Evolutionary conservation across 306 rosid species (phyloP).

Genomic region (Rosa lucieae): DNA sequence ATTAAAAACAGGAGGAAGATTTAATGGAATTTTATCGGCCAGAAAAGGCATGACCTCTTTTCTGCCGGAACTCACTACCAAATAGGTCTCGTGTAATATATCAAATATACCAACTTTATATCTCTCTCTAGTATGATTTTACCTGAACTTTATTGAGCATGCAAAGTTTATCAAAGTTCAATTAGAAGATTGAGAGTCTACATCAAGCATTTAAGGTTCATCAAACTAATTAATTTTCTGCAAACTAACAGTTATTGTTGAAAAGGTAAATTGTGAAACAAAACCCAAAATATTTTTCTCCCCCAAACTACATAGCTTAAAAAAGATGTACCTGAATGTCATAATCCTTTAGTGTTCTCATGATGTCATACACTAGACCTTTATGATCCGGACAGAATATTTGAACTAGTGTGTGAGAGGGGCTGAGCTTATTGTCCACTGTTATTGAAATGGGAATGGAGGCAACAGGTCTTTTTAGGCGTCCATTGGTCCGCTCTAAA

Average conservation of each 20-base stretch:
- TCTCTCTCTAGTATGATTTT: background rate
- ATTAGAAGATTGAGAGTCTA: background rate
- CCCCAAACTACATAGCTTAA: background rate
- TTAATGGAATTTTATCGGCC: background rate
- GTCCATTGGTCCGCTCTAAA: slow-evolving; percentile 34
- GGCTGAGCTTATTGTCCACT: slow-evolving; percentile 53
- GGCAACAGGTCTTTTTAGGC: slow-evolving; percentile 31
- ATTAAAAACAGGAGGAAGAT: background rate
- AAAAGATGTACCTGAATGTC: slow-evolving; percentile 42
- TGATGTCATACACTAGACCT: slow-evolving; percentile 58
- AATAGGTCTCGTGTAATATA: background rate
- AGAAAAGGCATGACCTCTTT: background rate
- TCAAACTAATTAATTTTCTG: background rate
- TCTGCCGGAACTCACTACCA: background rate
- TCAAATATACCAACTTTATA: background rate
- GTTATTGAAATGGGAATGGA: slow-evolving; percentile 34
- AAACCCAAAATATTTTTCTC: background rate
- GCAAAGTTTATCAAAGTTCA: background rate
- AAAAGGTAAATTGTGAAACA: background rate
- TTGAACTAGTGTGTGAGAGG: slow-evolving; percentile 51
- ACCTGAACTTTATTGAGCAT: background rate
- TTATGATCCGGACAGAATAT: slow-evolving; percentile 57
- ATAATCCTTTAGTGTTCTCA: slow-evolving; percentile 66
- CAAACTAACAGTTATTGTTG: background rate
- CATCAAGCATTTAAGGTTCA: background rate